Base-by-base conservation (phyloP, 129 eudicot species). In the Erigeron canadensis region DNA sequence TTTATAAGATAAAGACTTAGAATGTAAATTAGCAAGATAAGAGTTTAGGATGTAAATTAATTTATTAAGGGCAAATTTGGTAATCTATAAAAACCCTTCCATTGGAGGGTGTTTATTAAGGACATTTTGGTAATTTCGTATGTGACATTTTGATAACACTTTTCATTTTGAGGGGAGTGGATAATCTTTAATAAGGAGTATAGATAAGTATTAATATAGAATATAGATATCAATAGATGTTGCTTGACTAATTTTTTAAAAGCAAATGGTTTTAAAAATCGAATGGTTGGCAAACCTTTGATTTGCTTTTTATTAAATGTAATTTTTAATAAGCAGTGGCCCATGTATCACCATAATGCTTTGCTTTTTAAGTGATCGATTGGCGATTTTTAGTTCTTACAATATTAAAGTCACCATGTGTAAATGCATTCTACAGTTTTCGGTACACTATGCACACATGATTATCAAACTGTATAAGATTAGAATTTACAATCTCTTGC, bases 331-430 rank as follows among this genome's bases (percentile, higher is more conserved):
- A 77, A 56, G 70, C 15, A 39, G 79, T 64, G 72, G 72, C 21
- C 61, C 75, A 77, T 61, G 54, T 69, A 69, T 77, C 75, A 77
- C 75, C 70, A 77, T 69, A 64, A 64, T 64, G 57, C 79, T 74
- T 64, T 28, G 37, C 65, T 5, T 74, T 74, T 41, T 53, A 64
- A 74, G 79, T 65, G 42, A 18, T 53, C 13, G 50, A 42, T 64
- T 13, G 4, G 38, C 46, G 59, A 34, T 41, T 28, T 28, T 28
- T 28, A 28, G 34, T 28, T 15, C 22, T 44, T 74, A 15, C 18
- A 53, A n/a, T 53, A 64, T 40, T 21, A 74, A 41, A 74, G 41
- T 51, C 55, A 19, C 37, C 65, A 51, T 50, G 78, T 51, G 65
- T 51, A 18, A 15, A 42, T 38, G 71, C 71, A 74, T 39, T 23